Evolutionary conservation across 1,139 yeast genomes (phyloP).

Genomic region (Pichia cactophila): DNA sequence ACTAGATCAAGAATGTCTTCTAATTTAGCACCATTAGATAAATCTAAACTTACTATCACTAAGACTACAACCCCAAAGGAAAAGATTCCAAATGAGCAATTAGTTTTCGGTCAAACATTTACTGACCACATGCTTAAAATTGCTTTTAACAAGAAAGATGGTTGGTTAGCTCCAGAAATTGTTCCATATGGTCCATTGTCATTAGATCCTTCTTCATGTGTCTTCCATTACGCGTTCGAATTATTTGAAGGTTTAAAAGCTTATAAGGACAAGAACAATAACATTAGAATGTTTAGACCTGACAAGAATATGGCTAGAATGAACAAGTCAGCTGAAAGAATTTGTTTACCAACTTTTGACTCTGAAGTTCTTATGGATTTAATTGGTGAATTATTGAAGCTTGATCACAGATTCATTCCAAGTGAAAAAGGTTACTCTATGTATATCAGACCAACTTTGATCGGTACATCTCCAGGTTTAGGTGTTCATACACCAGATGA

Average conservation of each 20-base stretch:
- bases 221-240: conserved; percentile 91
- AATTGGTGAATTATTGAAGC: conserved; percentile 62
- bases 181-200: conserved; percentile 71
- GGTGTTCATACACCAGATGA: conserved; percentile 78
- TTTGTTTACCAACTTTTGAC: conserved; percentile 81
- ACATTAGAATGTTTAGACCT: conserved; percentile 80
- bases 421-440: conserved; percentile 79
- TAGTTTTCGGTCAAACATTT: conserved; percentile 81
- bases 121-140: conserved; percentile 86
- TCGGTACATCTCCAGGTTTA: conserved; percentile 80
- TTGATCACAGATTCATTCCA: conserved; percentile 77
- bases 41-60: conserved; percentile 56
- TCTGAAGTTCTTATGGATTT: conserved; percentile 65
- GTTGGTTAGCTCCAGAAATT: conserved; percentile 85
- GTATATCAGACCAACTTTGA: conserved; percentile 88
- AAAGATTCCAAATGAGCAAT: conserved; percentile 62
- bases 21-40: conserved; percentile 46
- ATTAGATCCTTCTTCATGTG: conserved; percentile 82
- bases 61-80: conserved; percentile 54
- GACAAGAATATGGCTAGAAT: conserved; percentile 87
- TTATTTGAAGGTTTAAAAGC: conserved; percentile 97
- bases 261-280: conserved; percentile 58
- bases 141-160: conserved; percentile 70
- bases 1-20: conserved; percentile 25
- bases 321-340: conserved; percentile 81